Conservation (phyloP, 108 stramenopile species). For the Aurantiochytrium sp. region DNA sequence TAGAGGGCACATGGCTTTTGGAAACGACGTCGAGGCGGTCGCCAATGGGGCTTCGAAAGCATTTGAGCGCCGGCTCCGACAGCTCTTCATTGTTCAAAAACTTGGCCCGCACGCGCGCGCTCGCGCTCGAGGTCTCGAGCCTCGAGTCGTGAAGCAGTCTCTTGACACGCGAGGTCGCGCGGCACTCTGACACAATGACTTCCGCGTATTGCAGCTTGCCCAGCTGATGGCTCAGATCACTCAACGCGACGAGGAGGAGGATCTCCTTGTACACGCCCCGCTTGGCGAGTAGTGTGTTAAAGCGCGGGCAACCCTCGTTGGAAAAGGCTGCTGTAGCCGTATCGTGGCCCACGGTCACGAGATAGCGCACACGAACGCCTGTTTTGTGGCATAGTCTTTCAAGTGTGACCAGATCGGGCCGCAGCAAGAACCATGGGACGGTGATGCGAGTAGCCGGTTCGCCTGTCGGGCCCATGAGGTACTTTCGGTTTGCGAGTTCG, state of each 20-base stretch:
- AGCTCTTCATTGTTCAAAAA: not conserved
- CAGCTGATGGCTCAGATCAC: not conserved
- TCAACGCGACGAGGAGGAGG: not conserved
- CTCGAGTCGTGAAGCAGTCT: not conserved
- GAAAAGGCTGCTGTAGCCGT: not conserved
- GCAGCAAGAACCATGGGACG: not conserved
- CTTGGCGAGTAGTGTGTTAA: not conserved
- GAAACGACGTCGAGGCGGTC: not conserved
- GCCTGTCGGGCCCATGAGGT: not conserved
- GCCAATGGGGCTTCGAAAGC: not conserved
- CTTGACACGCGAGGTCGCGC: not conserved
- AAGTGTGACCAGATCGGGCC: constrained; percentile 15
- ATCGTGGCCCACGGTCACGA: not conserved
- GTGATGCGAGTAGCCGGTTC: not conserved
- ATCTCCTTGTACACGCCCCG: not conserved
- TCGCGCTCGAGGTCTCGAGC: not conserved
- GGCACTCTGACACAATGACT: not conserved
- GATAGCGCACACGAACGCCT: not conserved
- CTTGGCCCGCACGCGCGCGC: not conserved
- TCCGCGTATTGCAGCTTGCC: not conserved
- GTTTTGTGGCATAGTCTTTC: not conserved
- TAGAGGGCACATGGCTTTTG: not conserved
- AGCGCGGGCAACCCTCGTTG: not conserved
- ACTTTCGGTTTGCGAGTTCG: not conserved
- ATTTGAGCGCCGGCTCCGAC: not conserved